phyloP scores from a whole-genome alignment of 371 early-diverging fungal genomes.

The Blyttiomyces sp. region DNA sequence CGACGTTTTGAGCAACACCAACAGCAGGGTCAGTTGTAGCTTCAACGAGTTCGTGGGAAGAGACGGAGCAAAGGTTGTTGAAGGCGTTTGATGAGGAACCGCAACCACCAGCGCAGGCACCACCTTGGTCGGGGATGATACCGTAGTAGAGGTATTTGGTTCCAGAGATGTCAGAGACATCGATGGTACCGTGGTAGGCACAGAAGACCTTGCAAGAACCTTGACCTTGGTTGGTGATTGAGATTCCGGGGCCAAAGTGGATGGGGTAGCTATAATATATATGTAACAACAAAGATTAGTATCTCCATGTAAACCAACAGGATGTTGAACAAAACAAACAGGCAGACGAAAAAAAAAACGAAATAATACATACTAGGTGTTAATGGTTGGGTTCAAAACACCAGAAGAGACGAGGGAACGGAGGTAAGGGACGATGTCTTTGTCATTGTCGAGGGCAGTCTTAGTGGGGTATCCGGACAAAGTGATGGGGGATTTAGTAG shows the following conservation, averaged over 20 bases:
- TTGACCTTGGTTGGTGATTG: conserved; percentile 5
- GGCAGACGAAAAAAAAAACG: no score
- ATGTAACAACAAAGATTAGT: no score
- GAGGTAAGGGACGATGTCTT: conserved; percentile 10
- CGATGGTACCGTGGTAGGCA: conserved; percentile 23
- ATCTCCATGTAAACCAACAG: no score
- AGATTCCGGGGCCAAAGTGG: conserved; percentile 23
- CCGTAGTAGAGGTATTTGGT: conserved; percentile 29
- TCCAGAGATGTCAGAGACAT: not conserved
- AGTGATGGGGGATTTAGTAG: no score
- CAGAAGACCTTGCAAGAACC: conserved; percentile 13
- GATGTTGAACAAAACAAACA: no score
- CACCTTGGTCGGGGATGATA: conserved; percentile 24
- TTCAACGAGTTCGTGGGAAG: conserved; percentile 28
- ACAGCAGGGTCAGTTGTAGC: conserved; percentile 23
- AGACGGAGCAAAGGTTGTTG: conserved; percentile 16
- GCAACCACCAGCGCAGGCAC: conserved; percentile 13
- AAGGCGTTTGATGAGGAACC: conserved; percentile 1
- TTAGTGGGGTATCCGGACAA: no score
- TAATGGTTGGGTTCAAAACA: conserved; percentile 4
- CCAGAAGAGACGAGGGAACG: conserved; percentile 5
- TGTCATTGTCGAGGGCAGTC: not conserved
- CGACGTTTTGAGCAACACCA: conserved; percentile 6
- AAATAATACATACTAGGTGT: no score
- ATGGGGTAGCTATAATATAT: no score